These are phyloP conservation scores for Sphagnum contortum DNA, from an alignment of 225 moss, liverwort and hornwort genomes.

Conservation along the genomic window DNA sequence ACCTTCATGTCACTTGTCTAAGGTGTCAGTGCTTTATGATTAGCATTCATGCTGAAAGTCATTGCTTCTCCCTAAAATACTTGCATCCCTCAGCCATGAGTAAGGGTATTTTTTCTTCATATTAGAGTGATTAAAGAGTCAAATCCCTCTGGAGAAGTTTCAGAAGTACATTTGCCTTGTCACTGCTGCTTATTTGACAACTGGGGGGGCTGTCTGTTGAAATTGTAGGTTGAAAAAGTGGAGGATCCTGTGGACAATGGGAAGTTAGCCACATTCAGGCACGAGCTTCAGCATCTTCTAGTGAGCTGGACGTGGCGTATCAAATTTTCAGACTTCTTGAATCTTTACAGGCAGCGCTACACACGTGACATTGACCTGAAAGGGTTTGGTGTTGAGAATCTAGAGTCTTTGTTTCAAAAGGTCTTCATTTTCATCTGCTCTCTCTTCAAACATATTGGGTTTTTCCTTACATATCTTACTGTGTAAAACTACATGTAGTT, in stretches of 20 bases:
- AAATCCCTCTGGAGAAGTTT: too few relatives aligned
- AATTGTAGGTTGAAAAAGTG: conserved; percentile 41
- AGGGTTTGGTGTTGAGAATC: conserved; percentile 43
- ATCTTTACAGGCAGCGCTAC: conserved; percentile 52
- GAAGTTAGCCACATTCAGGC: conserved; percentile 41
- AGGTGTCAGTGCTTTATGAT: not conserved
- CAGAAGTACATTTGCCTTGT: too few relatives aligned
- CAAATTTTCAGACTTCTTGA: conserved; percentile 20
- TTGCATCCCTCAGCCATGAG: not conserved
- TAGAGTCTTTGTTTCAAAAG: conserved; percentile 61
- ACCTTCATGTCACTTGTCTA: not conserved
- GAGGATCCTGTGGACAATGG: conserved; percentile 27
- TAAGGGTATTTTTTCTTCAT: not conserved
- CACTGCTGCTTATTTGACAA: too few relatives aligned
- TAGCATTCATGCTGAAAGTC: not conserved
- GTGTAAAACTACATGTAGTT: not conserved
- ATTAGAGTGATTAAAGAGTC: not conserved
- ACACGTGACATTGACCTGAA: conserved; percentile 39
- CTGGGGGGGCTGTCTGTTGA: conserved; percentile 12
- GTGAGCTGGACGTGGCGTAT: conserved; percentile 66
- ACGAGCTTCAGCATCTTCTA: conserved; percentile 71
- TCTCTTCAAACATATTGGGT: not conserved
- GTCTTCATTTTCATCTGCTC: conserved; percentile 14
- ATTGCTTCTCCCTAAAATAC: not conserved
- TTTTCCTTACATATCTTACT: not conserved